Evolutionary conservation across 495 filamentous ascomycete genomes (phyloP).

Genomic region (Neurospora sp.): DNA sequence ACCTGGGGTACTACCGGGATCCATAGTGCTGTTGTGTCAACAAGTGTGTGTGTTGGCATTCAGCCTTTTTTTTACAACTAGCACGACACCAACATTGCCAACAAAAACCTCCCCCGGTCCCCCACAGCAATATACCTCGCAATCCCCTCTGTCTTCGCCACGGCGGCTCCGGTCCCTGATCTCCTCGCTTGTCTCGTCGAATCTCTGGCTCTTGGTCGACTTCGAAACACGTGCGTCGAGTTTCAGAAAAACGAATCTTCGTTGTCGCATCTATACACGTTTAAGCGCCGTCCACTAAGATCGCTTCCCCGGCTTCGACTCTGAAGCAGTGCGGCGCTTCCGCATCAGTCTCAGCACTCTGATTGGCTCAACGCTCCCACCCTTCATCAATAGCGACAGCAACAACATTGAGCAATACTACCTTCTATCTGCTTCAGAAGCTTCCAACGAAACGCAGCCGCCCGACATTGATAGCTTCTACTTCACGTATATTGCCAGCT

Average conservation of each 20-base stretch:
- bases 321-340: slow-evolving; percentile 28
- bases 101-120: neutral
- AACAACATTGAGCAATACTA: slow-evolving; percentile 3
- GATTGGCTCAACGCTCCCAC: slow-evolving; percentile 19
- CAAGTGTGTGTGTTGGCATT: neutral
- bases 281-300: slow-evolving; percentile 28
- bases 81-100: neutral
- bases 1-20: neutral
- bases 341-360: slow-evolving; percentile 4
- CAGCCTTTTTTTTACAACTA: neutral
- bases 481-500: slow-evolving; percentile 17
- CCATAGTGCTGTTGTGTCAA: neutral
- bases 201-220: neutral
- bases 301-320: slow-evolving; percentile 1
- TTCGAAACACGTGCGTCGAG: neutral
- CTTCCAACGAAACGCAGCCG: slow-evolving; percentile 7
- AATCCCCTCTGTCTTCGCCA: neutral
- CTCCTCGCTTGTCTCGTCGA: slow-evolving; percentile 2
- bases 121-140: neutral
- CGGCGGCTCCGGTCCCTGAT: neutral
- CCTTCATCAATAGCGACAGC: slow-evolving; percentile 12
- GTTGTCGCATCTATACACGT: slow-evolving; percentile 13
- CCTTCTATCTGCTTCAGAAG: slow-evolving; percentile 1
- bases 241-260: slow-evolving; percentile 14
- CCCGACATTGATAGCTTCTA: neutral